Evolutionary conservation across 768 basidiomycete genomes (phyloP).

Genomic region (Phlebiopsis gigantea): DNA sequence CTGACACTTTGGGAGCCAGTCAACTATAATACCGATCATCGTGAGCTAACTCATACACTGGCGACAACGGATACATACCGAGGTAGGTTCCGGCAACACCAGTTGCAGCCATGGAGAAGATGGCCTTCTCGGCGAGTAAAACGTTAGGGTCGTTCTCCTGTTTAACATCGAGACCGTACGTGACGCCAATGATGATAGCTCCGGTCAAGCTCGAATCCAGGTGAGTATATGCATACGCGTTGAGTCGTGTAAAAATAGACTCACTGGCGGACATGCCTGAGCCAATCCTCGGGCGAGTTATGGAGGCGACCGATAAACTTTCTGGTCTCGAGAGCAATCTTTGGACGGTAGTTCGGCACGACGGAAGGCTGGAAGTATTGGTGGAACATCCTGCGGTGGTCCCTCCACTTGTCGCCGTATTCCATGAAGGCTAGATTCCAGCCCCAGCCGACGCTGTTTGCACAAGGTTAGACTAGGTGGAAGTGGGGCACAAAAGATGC

Average conservation of each 20-base stretch:
- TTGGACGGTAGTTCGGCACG: slow-evolving; percentile 3
- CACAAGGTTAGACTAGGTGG: background rate
- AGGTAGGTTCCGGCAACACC: slow-evolving; percentile 5
- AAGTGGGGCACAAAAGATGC: background rate
- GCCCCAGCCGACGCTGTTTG: slow-evolving; percentile 8
- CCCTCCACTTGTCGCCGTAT: slow-evolving; percentile 11
- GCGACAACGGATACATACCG: background rate
- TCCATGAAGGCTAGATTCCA: slow-evolving; percentile 12
- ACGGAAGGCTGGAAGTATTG: slow-evolving; percentile 13
- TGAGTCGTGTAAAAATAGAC: background rate
- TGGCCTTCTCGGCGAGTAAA: slow-evolving; percentile 14
- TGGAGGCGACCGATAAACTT: slow-evolving; percentile 3
- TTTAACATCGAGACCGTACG: slow-evolving; percentile 20
- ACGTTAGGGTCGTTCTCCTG: slow-evolving; percentile 18
- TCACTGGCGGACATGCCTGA: slow-evolving; percentile 12
- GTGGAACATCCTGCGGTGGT: slow-evolving; percentile 10
- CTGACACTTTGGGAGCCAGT: slow-evolving; percentile 15
- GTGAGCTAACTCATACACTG: background rate
- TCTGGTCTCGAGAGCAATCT: background rate
- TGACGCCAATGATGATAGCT: slow-evolving; percentile 19
- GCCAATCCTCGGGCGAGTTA: slow-evolving; percentile 3
- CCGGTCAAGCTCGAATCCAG: slow-evolving; percentile 16
- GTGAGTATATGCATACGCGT: background rate
- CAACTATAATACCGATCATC: slow-evolving; percentile 11
- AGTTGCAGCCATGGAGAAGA: slow-evolving; percentile 1